A percentile compares a stretch with the other conserved stretches of the same genome.
These are phyloP conservation scores for Stachybotrys chartarum DNA, from an alignment of 2,329 filamentous ascomycete species.

Conservation along the genomic window DNA sequence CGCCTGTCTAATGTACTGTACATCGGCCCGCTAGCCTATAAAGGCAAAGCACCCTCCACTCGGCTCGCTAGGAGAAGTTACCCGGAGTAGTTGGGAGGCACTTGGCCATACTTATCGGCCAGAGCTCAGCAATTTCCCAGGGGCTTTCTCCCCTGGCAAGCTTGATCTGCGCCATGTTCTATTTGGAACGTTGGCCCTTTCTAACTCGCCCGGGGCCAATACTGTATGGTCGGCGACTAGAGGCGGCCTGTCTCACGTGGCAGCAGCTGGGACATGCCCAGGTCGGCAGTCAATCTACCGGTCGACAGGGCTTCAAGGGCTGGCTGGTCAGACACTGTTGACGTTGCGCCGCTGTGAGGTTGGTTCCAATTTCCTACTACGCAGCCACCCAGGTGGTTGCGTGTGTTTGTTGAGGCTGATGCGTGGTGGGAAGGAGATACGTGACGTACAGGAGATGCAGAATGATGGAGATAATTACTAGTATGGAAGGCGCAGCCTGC, in stretches of 20 bases:
- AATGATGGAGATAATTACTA: too few species aligned
- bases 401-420: too few species aligned
- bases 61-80: slow-evolving; percentile 14
- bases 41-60: slow-evolving; percentile 6
- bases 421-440: too few species aligned
- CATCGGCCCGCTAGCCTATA: background rate
- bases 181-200: background rate
- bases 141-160: background rate
- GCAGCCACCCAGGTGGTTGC: too few species aligned
- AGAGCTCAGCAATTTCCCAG: background rate
- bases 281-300: too few species aligned
- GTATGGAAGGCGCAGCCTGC: background rate
- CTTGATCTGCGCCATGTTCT: background rate
- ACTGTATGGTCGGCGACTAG: too few species aligned
- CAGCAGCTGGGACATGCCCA: background rate
- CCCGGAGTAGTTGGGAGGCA: slow-evolving; percentile 5
- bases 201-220: background rate
- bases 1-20: background rate
- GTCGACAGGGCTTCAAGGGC: too few species aligned
- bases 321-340: too few species aligned
- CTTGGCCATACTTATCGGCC: too few species aligned
- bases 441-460: too few species aligned
- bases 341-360: too few species aligned
- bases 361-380: too few species aligned
- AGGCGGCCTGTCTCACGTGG: background rate